A percentile compares a stretch with the other conserved stretches of the same genome.
phyloP scores from a whole-genome alignment of 2,329 filamentous ascomycete species.

The Exophiala dermatitidis region DNA sequence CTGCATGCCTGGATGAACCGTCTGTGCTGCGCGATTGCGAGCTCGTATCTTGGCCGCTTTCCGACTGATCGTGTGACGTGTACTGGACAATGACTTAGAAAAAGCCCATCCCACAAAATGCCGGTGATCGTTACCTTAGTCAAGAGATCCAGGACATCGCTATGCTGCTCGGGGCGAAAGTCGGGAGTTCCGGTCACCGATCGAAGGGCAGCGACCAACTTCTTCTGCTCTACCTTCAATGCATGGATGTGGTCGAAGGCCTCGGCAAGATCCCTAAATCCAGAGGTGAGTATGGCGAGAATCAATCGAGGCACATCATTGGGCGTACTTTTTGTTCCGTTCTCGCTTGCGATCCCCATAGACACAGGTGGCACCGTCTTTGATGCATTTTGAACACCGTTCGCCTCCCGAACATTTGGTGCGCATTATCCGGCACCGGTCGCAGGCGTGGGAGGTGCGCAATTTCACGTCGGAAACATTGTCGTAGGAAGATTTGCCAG shows the following conservation, averaged over 20 bases:
- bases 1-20: neutral
- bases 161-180: conserved; percentile 16
- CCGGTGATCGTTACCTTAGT: conserved; percentile 9
- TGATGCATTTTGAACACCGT: conserved; percentile 22
- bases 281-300: too few species aligned
- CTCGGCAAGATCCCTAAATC: conserved; percentile 17
- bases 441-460: conserved; percentile 22
- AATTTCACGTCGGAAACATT: neutral
- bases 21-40: conserved; percentile 6
- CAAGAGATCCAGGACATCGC: conserved; percentile 14
- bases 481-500: too few species aligned
- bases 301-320: too few species aligned
- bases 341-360: conserved; percentile 25
- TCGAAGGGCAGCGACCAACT: conserved; percentile 11
- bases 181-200: conserved; percentile 5
- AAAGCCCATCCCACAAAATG: too few species aligned
- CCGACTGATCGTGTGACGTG: conserved; percentile 1
- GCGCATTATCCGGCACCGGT: conserved; percentile 20
- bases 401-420: conserved; percentile 23
- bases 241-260: conserved; percentile 13
- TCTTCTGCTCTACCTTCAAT: conserved; percentile 14
- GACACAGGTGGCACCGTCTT: conserved; percentile 17
- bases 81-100: conserved; percentile 9
- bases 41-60: conserved; percentile 1
- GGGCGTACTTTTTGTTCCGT: conserved; percentile 22